Conservation (phyloP, 2,329 filamentous ascomycete genomes). For the Triangularia verruculosa region DNA sequence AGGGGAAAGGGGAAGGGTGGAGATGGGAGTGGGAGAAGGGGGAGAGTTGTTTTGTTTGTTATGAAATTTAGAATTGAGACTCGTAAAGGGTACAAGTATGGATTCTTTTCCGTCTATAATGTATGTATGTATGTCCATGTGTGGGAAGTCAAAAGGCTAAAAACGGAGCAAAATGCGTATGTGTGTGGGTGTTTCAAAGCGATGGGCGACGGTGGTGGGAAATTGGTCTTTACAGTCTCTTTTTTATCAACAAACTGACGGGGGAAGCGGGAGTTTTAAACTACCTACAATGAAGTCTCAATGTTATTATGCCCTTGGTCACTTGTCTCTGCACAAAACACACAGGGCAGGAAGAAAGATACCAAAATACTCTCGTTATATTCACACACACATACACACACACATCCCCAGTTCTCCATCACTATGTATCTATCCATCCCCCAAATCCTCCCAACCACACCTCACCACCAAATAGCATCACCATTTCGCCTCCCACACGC, state of each 20-base stretch:
- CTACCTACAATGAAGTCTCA: neutral
- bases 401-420: no score
- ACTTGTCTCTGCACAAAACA: neutral
- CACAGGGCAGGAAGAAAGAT: no score
- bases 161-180: neutral
- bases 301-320: no score
- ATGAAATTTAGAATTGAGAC: neutral
- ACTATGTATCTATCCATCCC: no score
- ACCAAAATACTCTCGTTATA: neutral
- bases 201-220: neutral
- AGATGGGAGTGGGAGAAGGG: no score
- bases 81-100: neutral
- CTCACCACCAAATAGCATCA: no score
- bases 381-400: neutral
- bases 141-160: slow-evolving; percentile 3
- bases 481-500: no score
- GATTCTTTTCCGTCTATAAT: neutral
- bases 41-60: neutral
- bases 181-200: neutral
- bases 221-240: neutral
- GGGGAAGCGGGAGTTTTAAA: neutral
- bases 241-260: neutral
- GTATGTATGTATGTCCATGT: slow-evolving; percentile 7
- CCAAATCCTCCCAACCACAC: no score
- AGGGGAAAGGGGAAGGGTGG: no score